Evolutionary conservation across 495 filamentous ascomycete species (phyloP), one percentile per base, ranked within the genome.

Genomic region (Chaetomium cochliodes): DNA sequence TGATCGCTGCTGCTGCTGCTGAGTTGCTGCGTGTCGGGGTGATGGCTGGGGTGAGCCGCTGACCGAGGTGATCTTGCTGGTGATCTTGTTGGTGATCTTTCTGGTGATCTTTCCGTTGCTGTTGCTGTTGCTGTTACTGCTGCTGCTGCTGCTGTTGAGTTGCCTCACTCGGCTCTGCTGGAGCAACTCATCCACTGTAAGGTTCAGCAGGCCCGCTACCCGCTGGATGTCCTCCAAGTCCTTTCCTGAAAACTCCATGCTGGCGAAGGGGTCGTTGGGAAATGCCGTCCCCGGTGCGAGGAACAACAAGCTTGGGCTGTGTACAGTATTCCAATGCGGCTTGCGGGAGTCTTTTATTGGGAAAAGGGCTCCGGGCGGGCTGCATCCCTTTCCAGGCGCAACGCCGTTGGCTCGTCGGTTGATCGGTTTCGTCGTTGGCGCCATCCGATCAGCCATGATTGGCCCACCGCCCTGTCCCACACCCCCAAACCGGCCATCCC

Each of bases 131-230:
- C n/a, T n/a, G n/a, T n/a, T n/a, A n/a, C n/a, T n/a, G n/a, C n/a
- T n/a, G n/a, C n/a, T n/a, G n/a, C n/a, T n/a, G n/a, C 57, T 51
- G 28, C 26, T 33, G 58, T 51, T 65, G 41, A 53, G 20, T 6
- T n/a, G n/a, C n/a, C n/a, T n/a, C n/a, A n/a, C n/a, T n/a, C 68
- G 66, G n/a, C 65, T 58, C 51, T 69, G 68, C 28, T 66, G 65
- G 47, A 75, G 64, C 52, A 75, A 63, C 63, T 75, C 73, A 55
- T 75, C 73, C 25, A 73, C 66, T 6, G 69, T 72, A 44, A 75
- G 58, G 50, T 68, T 65, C 20, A 75, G 46, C 7, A 75, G 67
- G 16, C 73, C 73, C 5, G 71, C 73, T 23, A 70, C 69, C 11
- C 65, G 66, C 58, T 70, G 73, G 26, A 75, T 67, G 52, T 70